Base-by-base conservation (phyloP, 768 basidiomycete genomes). In the Leccinum incarnatum region DNA sequence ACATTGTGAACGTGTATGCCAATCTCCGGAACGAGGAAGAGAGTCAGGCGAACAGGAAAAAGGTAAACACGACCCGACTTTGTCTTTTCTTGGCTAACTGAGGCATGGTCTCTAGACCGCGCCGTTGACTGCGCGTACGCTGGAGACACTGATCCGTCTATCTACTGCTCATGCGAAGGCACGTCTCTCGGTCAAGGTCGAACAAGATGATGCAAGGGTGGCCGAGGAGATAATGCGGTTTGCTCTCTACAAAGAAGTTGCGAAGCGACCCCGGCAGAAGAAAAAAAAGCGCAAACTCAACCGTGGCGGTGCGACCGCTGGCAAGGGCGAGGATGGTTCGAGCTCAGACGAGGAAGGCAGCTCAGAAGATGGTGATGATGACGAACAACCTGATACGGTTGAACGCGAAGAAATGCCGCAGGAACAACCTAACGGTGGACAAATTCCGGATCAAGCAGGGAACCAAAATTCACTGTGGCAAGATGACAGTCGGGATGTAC, bases 121-220 rank as follows among this genome's bases (percentile, higher is more conserved):
- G 5, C 97, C 97, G 10, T 77, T 99, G 65, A 99, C 97, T 3
- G 96, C 97, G 19, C 95, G 97, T 82, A 97, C 97, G 3, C 86
- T 99, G 59, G 97, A 99, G 75, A 99, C 97, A 0, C 83, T 99
- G 51, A 99, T 99, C 73, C 97, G 97, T 79, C 83, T 99, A 9
- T 86, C 97, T 5, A 99, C 96, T 17, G 97, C 97, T 1, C 97
- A 99, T 74, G 97, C 97, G 48, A 99, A 99, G 74, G 86, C 94
- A 15, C 87, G 96, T 19, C 81, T 99, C 9, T 95, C 95, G 8
- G 59, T 83, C 47, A 90, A 90, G 63, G 92, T 99, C 11, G 86
- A 92, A 67, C 83, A 88, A 69, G 76, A 78, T 2, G 97, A 99
- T 76, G 95, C 97, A 17, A 81, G 80, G 65, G 88, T 89, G 45